Evolutionary conservation across 257 asterid species (phyloP).

Genomic region (Echites panduratus): DNA sequence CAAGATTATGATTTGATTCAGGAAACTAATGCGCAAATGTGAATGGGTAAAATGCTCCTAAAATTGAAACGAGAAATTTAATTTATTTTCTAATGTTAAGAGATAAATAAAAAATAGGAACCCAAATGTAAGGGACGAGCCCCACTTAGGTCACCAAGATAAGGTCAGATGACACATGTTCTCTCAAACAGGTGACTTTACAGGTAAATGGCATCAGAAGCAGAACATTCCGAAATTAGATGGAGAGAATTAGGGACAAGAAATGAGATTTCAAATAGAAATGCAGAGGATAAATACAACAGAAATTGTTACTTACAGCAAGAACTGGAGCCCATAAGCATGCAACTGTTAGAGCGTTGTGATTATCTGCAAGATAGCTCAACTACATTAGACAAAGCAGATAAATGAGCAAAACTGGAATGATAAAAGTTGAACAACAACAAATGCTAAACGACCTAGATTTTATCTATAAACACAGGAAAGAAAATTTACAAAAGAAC

Average conservation of each 20-base stretch:
- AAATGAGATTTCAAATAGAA: neutral
- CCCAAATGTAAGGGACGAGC: neutral
- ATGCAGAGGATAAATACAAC: slow-evolving; percentile 10
- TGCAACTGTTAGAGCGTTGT: slow-evolving; percentile 69
- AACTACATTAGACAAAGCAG: slow-evolving; percentile 12
- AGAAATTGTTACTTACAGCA: slow-evolving; percentile 51
- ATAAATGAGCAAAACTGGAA: neutral
- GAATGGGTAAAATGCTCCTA: neutral
- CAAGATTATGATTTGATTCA: neutral
- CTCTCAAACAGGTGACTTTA: too few relatives aligned
- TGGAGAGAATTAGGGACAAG: neutral
- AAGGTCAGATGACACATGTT: neutral
- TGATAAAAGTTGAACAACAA: neutral
- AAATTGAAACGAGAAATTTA: neutral
- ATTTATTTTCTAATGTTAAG: neutral
- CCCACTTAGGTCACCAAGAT: neutral
- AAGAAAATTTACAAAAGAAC: neutral
- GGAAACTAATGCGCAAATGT: neutral
- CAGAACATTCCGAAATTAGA: neutral
- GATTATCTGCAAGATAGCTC: slow-evolving; percentile 63
- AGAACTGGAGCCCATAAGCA: slow-evolving; percentile 95
- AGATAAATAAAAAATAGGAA: neutral
- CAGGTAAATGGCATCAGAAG: too few relatives aligned
- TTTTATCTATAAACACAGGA: too few relatives aligned
- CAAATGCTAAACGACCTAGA: neutral